Percentiles rank a stretch among this genome's conserved stretches.
Evolutionary conservation across 495 filamentous ascomycete genomes (phyloP).

Genomic region (Clavariopsis aquatica): DNA sequence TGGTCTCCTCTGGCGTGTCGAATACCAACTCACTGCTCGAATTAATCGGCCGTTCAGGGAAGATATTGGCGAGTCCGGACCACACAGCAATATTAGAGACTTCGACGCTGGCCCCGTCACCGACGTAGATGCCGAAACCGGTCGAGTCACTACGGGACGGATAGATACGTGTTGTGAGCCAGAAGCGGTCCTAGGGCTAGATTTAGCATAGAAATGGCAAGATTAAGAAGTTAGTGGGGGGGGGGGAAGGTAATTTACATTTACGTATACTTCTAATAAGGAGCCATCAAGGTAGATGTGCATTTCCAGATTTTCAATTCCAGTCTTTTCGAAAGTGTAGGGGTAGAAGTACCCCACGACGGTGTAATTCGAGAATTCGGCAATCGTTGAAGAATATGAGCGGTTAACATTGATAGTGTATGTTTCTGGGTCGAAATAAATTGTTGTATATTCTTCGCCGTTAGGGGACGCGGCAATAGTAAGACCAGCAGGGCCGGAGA

Average conservation of each 20-base stretch:
- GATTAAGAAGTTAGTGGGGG: background rate
- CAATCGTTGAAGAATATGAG: constrained; percentile 39
- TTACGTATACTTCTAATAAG: constrained; percentile 44
- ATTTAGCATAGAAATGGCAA: constrained; percentile 11
- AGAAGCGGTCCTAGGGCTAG: constrained; percentile 39
- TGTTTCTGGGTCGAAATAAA: constrained; percentile 43
- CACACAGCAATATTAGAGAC: constrained; percentile 38
- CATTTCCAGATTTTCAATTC: constrained; percentile 40
- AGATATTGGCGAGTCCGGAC: constrained; percentile 38
- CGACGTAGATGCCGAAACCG: constrained; percentile 43
- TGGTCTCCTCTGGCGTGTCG: constrained; percentile 44
- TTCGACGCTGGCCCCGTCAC: constrained; percentile 32
- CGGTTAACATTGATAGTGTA: constrained; percentile 45
- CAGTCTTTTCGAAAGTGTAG: constrained; percentile 35
- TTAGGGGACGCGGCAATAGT: constrained; percentile 42
- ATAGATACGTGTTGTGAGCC: constrained; percentile 46
- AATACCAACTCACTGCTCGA: constrained; percentile 43
- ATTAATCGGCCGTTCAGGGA: constrained; percentile 42
- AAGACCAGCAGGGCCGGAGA: constrained; percentile 39
- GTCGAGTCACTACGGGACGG: constrained; percentile 40
- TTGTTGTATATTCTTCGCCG: constrained; percentile 44
- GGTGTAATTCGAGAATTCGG: constrained; percentile 38
- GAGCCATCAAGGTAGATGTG: constrained; percentile 45
- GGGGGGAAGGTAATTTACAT: constrained; percentile 33
- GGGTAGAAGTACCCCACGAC: constrained; percentile 45